These are phyloP conservation scores for Rhodamnia argentea DNA, from an alignment of 345 rosid genomes.

Conservation along the genomic window DNA sequence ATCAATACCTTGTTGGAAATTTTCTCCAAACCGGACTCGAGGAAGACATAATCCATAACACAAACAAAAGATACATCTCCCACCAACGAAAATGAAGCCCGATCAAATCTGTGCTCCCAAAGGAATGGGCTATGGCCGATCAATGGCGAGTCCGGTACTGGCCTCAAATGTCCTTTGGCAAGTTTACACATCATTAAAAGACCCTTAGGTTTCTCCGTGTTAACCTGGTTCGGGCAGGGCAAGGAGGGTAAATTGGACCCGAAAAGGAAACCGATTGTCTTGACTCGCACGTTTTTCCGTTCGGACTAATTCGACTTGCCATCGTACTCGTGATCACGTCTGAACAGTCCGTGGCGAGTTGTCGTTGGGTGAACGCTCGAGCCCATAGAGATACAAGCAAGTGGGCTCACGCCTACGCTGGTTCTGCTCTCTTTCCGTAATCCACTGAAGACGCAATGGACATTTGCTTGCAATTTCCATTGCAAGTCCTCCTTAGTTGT, in stretches of 20 bases:
- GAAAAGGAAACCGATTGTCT: neutral
- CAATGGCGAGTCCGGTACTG: too few species aligned
- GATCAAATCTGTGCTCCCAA: too few species aligned
- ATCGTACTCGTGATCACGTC: neutral
- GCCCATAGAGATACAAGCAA: too few species aligned
- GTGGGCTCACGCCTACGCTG: neutral
- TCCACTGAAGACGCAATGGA: neutral
- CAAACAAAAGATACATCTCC: neutral
- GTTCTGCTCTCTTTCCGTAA: neutral
- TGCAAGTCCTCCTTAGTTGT: neutral
- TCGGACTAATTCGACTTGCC: neutral
- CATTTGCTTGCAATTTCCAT: neutral
- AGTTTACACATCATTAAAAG: too few species aligned
- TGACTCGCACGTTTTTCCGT: neutral
- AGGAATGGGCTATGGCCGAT: too few species aligned
- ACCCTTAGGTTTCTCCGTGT: neutral
- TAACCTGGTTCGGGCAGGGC: too few species aligned
- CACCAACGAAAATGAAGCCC: neutral
- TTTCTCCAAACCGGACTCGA: neutral
- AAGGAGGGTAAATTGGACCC: neutral
- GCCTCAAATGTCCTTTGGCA: too few species aligned
- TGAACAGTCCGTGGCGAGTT: neutral
- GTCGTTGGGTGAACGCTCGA: too few species aligned
- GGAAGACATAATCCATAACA: neutral
- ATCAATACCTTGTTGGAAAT: neutral